Conservation (phyloP, 441 rosid species). For the Cnidoscolus chayamansa region DNA sequence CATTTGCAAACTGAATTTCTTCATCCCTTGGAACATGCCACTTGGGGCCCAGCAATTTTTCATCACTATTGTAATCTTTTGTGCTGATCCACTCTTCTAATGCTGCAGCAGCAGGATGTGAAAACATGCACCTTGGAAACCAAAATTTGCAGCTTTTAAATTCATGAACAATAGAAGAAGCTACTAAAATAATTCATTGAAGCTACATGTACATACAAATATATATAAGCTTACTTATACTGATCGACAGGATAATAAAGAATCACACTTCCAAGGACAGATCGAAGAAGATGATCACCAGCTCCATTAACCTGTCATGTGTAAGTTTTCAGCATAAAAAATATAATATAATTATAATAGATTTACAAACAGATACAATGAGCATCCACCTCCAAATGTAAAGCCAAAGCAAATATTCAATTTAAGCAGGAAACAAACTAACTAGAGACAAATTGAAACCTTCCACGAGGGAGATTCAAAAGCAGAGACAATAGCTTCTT, state of each 20-base stretch:
- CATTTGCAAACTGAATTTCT: constrained; percentile 95
- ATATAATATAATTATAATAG: neutral
- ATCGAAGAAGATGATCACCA: constrained; percentile 90
- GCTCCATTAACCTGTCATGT: constrained; percentile 85
- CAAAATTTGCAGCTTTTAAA: constrained; percentile 23
- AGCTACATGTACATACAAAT: constrained; percentile 17
- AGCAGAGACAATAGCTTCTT: constrained; percentile 77
- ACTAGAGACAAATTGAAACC: constrained; percentile 43
- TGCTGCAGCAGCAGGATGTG: constrained; percentile 77
- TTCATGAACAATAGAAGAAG: constrained; percentile 12
- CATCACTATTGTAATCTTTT: constrained; percentile 64
- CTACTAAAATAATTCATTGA: constrained; percentile 7
- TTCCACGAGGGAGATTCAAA: constrained; percentile 98
- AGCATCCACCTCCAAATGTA: neutral
- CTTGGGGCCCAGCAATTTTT: constrained; percentile 49
- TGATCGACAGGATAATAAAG: constrained; percentile 93
- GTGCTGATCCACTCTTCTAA: constrained; percentile 96
- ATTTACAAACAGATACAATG: neutral
- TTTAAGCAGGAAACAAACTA: constrained; percentile 21
- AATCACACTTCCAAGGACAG: constrained; percentile 87
- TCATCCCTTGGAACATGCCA: constrained; percentile 93
- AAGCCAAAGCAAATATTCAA: neutral
- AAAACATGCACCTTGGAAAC: constrained; percentile 60
- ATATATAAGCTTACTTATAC: constrained; percentile 60
- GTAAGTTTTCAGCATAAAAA: constrained; percentile 5